Percentiles rank a stretch among this genome's conserved stretches.
phyloP scores from a whole-genome alignment of 129 eudicot genomes.

The Arctium lappa region DNA sequence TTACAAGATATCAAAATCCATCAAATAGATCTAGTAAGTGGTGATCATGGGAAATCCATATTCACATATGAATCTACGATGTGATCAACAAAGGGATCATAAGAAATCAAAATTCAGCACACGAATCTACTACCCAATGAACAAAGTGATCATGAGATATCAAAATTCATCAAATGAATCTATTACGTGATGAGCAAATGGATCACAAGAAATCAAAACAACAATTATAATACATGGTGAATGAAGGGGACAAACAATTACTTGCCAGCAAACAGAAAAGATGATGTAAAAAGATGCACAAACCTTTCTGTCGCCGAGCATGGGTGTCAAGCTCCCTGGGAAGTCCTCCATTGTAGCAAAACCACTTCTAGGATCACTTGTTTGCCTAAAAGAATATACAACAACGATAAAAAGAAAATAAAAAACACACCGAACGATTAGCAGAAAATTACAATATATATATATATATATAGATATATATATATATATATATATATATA shows the following conservation, averaged over 20 bases:
- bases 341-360: constrained; percentile 91
- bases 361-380: constrained; percentile 93
- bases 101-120: too few species aligned
- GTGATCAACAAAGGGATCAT: too few species aligned
- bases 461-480: too few species aligned
- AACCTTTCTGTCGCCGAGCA: constrained; percentile 97
- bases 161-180: neutral
- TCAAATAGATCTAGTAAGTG: too few species aligned
- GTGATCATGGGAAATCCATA: too few species aligned
- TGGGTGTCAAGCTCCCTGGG: constrained; percentile 92
- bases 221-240: too few species aligned
- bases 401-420: neutral
- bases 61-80: too few species aligned
- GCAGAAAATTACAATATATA: too few species aligned
- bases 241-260: neutral
- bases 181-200: neutral
- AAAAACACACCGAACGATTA: too few species aligned
- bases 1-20: too few species aligned
- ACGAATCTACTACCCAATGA: neutral
- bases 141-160: neutral
- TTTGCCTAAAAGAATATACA: constrained; percentile 57
- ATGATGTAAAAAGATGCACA: neutral
- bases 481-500: too few species aligned
- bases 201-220: neutral
- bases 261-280: neutral